phyloP scores from a whole-genome alignment of 2,329 filamentous ascomycete genomes.

The Fusarium newnesense region DNA sequence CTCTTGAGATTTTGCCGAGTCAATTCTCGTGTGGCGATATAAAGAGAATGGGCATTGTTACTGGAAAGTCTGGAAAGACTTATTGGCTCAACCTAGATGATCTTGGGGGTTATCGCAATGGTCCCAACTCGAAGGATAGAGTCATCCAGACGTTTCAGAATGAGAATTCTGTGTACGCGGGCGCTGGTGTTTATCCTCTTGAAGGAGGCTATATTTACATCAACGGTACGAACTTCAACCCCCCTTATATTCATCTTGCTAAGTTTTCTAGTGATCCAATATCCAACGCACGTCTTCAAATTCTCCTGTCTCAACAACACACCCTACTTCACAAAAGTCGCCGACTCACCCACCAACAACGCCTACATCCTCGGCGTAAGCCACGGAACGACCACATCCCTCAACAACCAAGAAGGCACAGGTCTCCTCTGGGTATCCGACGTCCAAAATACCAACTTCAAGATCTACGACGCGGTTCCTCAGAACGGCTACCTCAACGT shows the following conservation, averaged over 20 bases:
- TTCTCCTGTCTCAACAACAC: conserved; percentile 63
- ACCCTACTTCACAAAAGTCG: conserved; percentile 64
- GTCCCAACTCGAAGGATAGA: conserved; percentile 50
- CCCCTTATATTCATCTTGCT: too few species aligned
- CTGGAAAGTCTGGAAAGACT: conserved; percentile 62
- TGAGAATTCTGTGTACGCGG: conserved; percentile 58
- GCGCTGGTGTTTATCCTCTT: conserved; percentile 59
- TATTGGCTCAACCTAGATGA: conserved; percentile 57
- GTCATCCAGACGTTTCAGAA: conserved; percentile 58
- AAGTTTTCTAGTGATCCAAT: conserved; percentile 61
- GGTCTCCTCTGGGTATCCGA: conserved; percentile 68
- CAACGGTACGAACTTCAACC: too few species aligned
- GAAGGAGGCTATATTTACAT: conserved; percentile 62
- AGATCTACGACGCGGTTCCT: conserved; percentile 64
- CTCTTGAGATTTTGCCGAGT: conserved; percentile 55
- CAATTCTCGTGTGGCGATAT: conserved; percentile 57
- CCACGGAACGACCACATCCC: conserved; percentile 66
- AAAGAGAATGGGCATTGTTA: conserved; percentile 59
- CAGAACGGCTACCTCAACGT: conserved; percentile 57
- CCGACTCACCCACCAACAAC: conserved; percentile 59
- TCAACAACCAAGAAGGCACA: conserved; percentile 63
- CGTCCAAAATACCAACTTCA: conserved; percentile 62
- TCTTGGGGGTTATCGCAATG: conserved; percentile 54
- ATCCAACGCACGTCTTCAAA: conserved; percentile 66
- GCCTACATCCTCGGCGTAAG: conserved; percentile 65